phyloP scores from a whole-genome alignment of 805 yeast species.

The Wickerhamomyces bisporus region DNA sequence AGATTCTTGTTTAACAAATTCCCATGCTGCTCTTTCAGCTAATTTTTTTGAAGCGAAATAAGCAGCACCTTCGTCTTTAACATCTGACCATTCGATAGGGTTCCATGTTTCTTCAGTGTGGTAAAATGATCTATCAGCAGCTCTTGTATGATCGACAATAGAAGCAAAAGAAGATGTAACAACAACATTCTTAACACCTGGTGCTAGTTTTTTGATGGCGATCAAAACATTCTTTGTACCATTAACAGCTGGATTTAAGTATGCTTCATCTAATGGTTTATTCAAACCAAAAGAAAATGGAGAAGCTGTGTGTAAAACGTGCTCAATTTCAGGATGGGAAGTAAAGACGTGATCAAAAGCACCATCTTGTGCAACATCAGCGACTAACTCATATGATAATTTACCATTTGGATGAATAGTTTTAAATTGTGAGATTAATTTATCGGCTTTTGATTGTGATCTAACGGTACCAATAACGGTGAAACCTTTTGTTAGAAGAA shows the following conservation, averaged over 20 bases:
- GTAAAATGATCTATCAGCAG: constrained; percentile 8
- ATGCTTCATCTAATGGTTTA: constrained; percentile 42
- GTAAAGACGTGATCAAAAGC: constrained; percentile 42
- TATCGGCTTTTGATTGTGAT: constrained; percentile 14
- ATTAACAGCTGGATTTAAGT: constrained; percentile 51
- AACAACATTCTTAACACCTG: constrained; percentile 42
- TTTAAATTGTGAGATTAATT: constrained; percentile 11
- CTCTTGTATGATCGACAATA: constrained; percentile 23
- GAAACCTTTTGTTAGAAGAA: constrained; percentile 31
- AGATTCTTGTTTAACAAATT: constrained; percentile 30
- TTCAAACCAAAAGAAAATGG: constrained; percentile 33
- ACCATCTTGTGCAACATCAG: constrained; percentile 37
- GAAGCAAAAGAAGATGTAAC: constrained; percentile 58
- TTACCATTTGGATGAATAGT: constrained; percentile 23
- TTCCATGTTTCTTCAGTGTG: constrained; percentile 38
- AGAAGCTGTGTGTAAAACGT: constrained; percentile 57
- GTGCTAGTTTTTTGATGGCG: constrained; percentile 25
- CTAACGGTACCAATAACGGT: constrained; percentile 31
- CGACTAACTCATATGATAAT: constrained; percentile 38
- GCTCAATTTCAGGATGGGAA: constrained; percentile 38
- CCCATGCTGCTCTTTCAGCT: constrained; percentile 61
- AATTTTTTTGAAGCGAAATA: constrained; percentile 55
- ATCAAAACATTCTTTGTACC: constrained; percentile 47
- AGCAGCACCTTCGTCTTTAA: constrained; percentile 32
- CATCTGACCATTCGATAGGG: constrained; percentile 43